Percentiles rank a stretch among this genome's conserved stretches.
These are phyloP conservation scores for Saxophila tyrrhenica DNA, from an alignment of 495 filamentous ascomycete genomes.

Conservation along the genomic window DNA sequence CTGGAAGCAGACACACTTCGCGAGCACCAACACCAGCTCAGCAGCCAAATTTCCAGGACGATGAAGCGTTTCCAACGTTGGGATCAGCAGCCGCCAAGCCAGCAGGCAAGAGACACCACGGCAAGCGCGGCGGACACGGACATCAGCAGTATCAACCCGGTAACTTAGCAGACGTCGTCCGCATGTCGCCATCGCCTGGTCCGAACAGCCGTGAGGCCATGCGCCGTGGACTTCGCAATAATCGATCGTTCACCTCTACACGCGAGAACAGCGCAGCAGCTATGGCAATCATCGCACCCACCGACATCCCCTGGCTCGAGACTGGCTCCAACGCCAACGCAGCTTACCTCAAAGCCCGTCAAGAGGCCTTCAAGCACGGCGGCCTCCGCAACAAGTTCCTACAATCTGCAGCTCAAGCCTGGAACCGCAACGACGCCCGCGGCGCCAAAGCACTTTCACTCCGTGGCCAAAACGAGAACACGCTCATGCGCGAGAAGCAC, in stretches of 20 bases:
- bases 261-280: conserved; percentile 73
- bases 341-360: conserved; percentile 84
- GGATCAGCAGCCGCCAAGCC: conserved; percentile 58
- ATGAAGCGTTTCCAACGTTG: conserved; percentile 92
- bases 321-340: conserved; percentile 86
- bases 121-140: conserved; percentile 67
- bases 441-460: conserved; percentile 90
- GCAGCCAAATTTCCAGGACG: conserved; percentile 78
- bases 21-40: conserved; percentile 48
- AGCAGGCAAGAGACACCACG: conserved; percentile 76
- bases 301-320: conserved; percentile 94
- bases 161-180: conserved; percentile 66
- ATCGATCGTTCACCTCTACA: conserved; percentile 28
- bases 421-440: conserved; percentile 95
- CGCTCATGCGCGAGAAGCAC: conserved; percentile 93
- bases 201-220: conserved; percentile 39
- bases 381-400: conserved; percentile 93
- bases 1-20: conserved; percentile 72
- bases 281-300: conserved; percentile 70
- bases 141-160: conserved; percentile 56
- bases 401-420: conserved; percentile 98
- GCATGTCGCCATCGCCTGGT: conserved; percentile 37
- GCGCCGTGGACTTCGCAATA: conserved; percentile 15
- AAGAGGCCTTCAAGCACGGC: conserved; percentile 93
- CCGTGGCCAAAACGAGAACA: conserved; percentile 91